Evolutionary conservation across 73 alveolate genomes (phyloP), one percentile per base, ranked within the genome.

Genomic region (Paramecium octaurelia): DNA sequence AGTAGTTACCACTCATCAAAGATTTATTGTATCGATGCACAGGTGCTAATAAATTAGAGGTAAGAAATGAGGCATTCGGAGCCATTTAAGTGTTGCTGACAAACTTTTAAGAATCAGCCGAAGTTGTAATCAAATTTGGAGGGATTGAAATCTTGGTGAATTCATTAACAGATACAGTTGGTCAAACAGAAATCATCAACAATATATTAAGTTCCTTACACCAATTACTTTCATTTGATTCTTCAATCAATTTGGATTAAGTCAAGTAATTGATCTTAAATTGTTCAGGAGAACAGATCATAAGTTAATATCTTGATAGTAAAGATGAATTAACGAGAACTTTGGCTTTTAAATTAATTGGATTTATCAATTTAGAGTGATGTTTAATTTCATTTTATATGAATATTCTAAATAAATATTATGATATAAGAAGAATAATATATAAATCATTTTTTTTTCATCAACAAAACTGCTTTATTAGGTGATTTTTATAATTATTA

Each of bases 31-130:
- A 64, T 64, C 24, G 46, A 64, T 31, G 50, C 6, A 10, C 20
- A 64, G 29, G 16, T 3, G 48, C 50, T 64, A 64, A 64, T 64
- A 64, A 64, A 34, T 64, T 64, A 8, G 84, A 64, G 31, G 46
- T 64, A 11, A 64, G 84, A 64, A 64, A 64, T 64, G 84, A 64
- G 31, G 84, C 84, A 64, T 11, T 64, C 31, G 84, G 84, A 6
- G 84, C 84, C 21, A 64, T 64, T 64, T 64, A 64, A 64, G 46
- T 34, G 5, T 34, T 64, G 12, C 29, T 64, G 31, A 64, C 46
- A 12, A 64, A 34, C 12, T 64, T 6, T 24, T 64, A 64, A 34
- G 84, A 64, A 64, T 64, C 84, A 1, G 84, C 48, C 27, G 84
- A 64, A 27, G 9, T 42, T 64, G 24, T 64, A 24, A 64, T 64